phyloP scores from a whole-genome alignment of 2,329 filamentous ascomycete genomes.

The Aspergillus proliferans region DNA sequence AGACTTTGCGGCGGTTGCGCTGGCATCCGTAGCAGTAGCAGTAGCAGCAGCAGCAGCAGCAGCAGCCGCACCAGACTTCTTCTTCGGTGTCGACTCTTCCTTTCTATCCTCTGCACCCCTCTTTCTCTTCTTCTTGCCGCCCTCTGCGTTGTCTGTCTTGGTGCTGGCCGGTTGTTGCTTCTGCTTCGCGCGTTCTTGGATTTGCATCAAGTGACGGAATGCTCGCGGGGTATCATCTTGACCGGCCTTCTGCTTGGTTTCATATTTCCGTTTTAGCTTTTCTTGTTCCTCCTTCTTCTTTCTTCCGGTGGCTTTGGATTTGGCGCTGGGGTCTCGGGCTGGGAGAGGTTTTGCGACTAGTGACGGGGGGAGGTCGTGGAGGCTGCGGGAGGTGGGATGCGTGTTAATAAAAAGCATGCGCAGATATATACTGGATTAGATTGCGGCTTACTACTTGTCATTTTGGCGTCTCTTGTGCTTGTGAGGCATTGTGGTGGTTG shows the following conservation, averaged over 20 bases:
- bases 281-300: slow-evolving; percentile 30
- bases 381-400: slow-evolving; percentile 22
- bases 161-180: slow-evolving; percentile 22
- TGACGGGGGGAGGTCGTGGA: slow-evolving; percentile 57
- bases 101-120: neutral
- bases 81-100: neutral
- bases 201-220: slow-evolving; percentile 79
- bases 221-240: slow-evolving; percentile 78
- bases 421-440: neutral
- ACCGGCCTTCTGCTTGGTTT: slow-evolving; percentile 25
- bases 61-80: neutral
- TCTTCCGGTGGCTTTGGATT: slow-evolving; percentile 29
- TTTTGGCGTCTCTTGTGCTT: slow-evolving; percentile 67
- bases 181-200: slow-evolving; percentile 46
- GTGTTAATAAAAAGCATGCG: neutral
- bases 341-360: slow-evolving; percentile 54
- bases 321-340: slow-evolving; percentile 41
- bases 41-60: neutral
- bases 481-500: slow-evolving; percentile 61
- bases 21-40: neutral
- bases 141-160: neutral
- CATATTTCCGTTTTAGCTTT: slow-evolving; percentile 40
- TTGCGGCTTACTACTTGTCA: slow-evolving; percentile 13
- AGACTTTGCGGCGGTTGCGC: slow-evolving; percentile 5
- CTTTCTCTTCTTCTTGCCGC: slow-evolving; percentile 3